A percentile compares a stretch with the other conserved stretches of the same genome.
phyloP scores from a whole-genome alignment of 2,329 filamentous ascomycete genomes.

The Penicillium sp. region DNA sequence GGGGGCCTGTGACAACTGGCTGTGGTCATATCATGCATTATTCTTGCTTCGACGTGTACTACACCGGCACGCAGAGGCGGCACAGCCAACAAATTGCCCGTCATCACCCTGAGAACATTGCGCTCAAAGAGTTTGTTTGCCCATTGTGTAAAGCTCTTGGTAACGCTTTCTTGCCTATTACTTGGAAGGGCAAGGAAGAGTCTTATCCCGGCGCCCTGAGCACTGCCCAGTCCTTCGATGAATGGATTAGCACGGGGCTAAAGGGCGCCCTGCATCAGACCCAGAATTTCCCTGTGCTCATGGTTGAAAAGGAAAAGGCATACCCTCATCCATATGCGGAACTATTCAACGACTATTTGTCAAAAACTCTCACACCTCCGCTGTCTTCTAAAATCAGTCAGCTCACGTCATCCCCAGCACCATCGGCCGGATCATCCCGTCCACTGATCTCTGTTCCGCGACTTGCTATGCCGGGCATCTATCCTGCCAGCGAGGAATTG shows the following conservation, averaged over 20 bases:
- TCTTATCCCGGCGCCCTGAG: constrained; percentile 69
- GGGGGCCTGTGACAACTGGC: constrained; percentile 78
- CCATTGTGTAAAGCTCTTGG: constrained; percentile 94
- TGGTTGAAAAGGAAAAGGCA: constrained; percentile 29
- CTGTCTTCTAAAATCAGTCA: constrained; percentile 41
- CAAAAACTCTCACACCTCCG: constrained; percentile 45
- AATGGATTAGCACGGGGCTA: constrained; percentile 62
- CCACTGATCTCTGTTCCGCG: constrained; percentile 24
- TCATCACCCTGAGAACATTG: constrained; percentile 79
- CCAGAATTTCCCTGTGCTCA: constrained; percentile 42
- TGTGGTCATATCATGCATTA: constrained; percentile 99
- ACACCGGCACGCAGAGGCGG: constrained; percentile 72
- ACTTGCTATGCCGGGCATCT: constrained; percentile 36
- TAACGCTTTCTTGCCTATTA: constrained; percentile 88
- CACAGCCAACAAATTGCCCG: constrained; percentile 90
- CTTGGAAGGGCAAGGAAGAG: constrained; percentile 90
- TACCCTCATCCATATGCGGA: constrained; percentile 40
- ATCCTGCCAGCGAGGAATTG: constrained; percentile 32
- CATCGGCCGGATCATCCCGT: constrained; percentile 20
- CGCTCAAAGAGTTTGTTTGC: constrained; percentile 84
- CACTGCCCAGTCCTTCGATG: constrained; percentile 54
- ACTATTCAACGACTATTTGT: constrained; percentile 48
- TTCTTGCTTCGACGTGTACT: constrained; percentile 87
- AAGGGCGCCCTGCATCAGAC: constrained; percentile 42
- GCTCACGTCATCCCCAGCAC: constrained; percentile 22